phyloP scores from a whole-genome alignment of 176 grass and related monocot species.

The Carex pumila region DNA sequence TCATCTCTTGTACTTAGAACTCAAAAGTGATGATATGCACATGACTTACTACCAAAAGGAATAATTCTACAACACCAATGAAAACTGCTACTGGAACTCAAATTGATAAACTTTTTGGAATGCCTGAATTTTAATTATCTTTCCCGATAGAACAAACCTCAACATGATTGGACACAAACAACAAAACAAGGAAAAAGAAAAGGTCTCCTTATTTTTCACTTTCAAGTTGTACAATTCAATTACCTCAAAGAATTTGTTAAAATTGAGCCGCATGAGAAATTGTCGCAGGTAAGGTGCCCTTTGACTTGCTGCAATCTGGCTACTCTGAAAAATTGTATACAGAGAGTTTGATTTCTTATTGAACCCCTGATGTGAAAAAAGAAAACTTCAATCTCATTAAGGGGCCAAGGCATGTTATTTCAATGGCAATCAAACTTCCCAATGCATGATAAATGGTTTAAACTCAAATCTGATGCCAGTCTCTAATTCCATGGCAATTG shows the following conservation, averaged over 20 bases:
- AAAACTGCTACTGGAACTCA: neutral
- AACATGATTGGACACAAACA: neutral
- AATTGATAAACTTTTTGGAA: neutral
- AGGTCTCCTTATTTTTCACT: neutral
- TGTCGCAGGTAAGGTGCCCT: constrained; percentile 88
- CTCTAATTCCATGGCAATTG: neutral
- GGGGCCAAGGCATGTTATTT: neutral
- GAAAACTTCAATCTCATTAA: neutral
- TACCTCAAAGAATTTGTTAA: constrained; percentile 96
- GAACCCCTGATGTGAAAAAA: constrained; percentile 46
- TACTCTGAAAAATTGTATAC: constrained; percentile 91
- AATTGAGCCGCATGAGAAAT: constrained; percentile 91
- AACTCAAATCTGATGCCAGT: neutral
- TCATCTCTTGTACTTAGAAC: neutral
- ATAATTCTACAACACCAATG: neutral
- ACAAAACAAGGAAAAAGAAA: neutral
- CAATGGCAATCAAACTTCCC: neutral
- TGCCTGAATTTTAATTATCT: neutral
- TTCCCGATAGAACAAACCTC: neutral
- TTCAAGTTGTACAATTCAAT: neutral
- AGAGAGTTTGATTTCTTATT: constrained; percentile 98
- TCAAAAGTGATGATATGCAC: neutral
- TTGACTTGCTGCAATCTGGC: constrained; percentile 73
- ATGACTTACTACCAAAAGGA: neutral
- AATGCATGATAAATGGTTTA: neutral